Conservation (phyloP, 2,329 filamentous ascomycete species). For the Botrytis pseudocinerea region DNA sequence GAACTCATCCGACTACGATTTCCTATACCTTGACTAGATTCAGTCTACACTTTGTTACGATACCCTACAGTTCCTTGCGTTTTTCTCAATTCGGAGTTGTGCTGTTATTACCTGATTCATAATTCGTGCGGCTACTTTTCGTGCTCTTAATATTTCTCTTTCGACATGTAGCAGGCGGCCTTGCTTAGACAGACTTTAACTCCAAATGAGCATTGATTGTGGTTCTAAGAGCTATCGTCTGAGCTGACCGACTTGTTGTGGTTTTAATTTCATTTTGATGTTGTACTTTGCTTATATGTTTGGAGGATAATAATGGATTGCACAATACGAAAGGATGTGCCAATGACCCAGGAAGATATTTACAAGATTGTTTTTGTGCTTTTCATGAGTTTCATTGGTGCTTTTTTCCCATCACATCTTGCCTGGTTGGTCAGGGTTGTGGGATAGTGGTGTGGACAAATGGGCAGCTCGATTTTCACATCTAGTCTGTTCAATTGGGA, state of each 20-base stretch:
- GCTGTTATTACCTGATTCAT: neutral
- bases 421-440: neutral
- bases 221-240: neutral
- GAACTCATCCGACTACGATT: neutral
- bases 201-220: neutral
- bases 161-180: neutral
- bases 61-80: neutral
- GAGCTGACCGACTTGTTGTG: neutral
- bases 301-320: conserved; percentile 4
- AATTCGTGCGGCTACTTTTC: neutral
- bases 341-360: neutral
- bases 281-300: neutral
- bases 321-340: neutral
- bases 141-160: neutral
- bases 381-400: neutral
- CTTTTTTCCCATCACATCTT: neutral
- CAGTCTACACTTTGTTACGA: neutral
- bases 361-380: conserved; percentile 1
- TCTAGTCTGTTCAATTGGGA: neutral
- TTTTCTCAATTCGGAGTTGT: neutral
- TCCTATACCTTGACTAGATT: neutral
- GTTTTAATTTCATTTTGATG: neutral
- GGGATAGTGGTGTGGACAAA: neutral
- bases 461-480: neutral
- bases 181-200: neutral